A percentile compares a stretch with the other conserved stretches of the same genome.
Evolutionary conservation across 2,329 filamentous ascomycete species (phyloP).

Genomic region (Penicillium sp.): DNA sequence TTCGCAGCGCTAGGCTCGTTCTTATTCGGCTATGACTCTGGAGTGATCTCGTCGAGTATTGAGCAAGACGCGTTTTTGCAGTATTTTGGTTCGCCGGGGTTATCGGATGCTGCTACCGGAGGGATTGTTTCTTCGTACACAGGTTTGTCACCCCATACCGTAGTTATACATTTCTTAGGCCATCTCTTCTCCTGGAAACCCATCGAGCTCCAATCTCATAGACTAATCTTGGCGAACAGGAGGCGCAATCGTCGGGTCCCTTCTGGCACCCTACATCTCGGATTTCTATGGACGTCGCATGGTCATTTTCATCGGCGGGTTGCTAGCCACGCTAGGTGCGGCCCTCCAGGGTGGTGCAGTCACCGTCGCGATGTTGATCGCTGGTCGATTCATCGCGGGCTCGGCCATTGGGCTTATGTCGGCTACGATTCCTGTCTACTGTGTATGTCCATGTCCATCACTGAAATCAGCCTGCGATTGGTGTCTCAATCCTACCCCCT

Average conservation of each 20-base stretch:
- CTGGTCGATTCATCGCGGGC: constrained; percentile 59
- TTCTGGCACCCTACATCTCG: constrained; percentile 41
- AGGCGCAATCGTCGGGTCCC: constrained; percentile 48
- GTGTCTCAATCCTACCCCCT: not conserved
- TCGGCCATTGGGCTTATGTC: constrained; percentile 58
- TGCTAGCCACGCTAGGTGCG: constrained; percentile 42
- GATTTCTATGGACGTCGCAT: constrained; percentile 42
- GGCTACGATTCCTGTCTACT: constrained; percentile 56
- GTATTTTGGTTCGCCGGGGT: constrained; percentile 36
- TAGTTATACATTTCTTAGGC: too few species aligned
- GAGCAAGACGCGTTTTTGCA: constrained; percentile 41
- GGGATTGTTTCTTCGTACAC: constrained; percentile 51
- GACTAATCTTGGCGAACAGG: constrained; percentile 34
- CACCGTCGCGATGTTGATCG: constrained; percentile 54
- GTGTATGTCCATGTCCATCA: constrained; percentile 36
- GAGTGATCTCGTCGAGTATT: constrained; percentile 47
- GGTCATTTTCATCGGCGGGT: constrained; percentile 43
- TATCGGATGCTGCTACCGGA: constrained; percentile 43
- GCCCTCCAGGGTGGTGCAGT: constrained; percentile 46
- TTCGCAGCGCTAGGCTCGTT: constrained; percentile 57
- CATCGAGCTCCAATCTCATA: not conserved
- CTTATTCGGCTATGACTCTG: constrained; percentile 56
- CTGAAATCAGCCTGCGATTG: not conserved
- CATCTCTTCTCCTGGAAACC: not conserved
- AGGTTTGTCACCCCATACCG: constrained; percentile 27